Evolutionary conservation across 228 moss, liverwort and hornwort species (phyloP), one percentile per base, ranked within the genome.

Genomic region (Sphagnum magellanicum): DNA sequence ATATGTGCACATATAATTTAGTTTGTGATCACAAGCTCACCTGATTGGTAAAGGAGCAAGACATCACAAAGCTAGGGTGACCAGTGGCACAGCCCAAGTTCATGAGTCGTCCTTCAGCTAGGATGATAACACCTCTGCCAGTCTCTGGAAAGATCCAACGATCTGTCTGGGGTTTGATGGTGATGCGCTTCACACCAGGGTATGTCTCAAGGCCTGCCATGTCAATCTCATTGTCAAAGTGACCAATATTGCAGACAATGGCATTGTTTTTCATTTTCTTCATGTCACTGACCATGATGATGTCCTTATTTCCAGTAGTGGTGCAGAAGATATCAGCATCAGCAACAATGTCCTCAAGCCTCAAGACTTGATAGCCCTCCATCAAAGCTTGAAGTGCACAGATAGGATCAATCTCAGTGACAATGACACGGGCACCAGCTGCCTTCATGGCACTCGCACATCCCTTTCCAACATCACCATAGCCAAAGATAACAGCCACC

Each of bases 251-350:
- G 85, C 95, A 95, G 5, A 95, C 92, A 71, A 95, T 92, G 64
- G 92, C 95, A 64, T 95, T 92, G 81, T 95, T 95, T 87, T 95
- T 95, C 95, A 95, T 95, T 82, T 92, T 95, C 16, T 69, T 69
- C 95, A 95, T 95, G 80, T 95, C 95, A 0, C 50, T 0, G 3
- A 92, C 95, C 92, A 95, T 95, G 84, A 95, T 90, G 67, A 95
- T 90, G 76, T 95, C 92, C 81, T 95, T 95, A 89, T 95, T 95
- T 0, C 95, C 95, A 4, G 92, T 95, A 5, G 95, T 95, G 51
- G 95, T 95, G 72, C 83, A 83, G 63, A 95, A 95, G 4, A 95
- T 95, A 68, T 95, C 95, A 4, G 84, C 90, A 55, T 85, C 73
- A 0, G 16, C 84, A 0, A 96, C 87, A 48, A 89, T 85, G 50